Conservation (phyloP, 2,329 filamentous ascomycete genomes). For the Macrophomina tecta region DNA sequence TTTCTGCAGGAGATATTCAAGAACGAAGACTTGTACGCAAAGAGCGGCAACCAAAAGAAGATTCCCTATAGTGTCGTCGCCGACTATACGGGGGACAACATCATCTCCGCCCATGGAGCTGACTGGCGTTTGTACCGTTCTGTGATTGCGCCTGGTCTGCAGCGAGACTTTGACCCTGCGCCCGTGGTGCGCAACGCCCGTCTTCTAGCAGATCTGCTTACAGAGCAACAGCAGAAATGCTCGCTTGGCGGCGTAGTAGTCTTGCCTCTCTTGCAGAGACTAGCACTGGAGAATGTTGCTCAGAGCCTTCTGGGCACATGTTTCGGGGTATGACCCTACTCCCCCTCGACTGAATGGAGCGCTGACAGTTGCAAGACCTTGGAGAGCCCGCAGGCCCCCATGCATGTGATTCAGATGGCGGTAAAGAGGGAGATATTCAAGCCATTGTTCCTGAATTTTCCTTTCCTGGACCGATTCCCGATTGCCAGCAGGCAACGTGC, state of each 20-base stretch:
- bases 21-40: constrained; percentile 40
- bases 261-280: constrained; percentile 44
- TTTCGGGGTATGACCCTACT: constrained; percentile 6
- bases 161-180: constrained; percentile 33
- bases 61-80: constrained; percentile 41
- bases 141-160: constrained; percentile 41
- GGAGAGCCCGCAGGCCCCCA: constrained; percentile 11
- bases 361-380: constrained; percentile 6
- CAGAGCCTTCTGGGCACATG: constrained; percentile 38
- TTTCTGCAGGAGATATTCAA: constrained; percentile 50
- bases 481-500: constrained; percentile 30
- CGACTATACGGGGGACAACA: constrained; percentile 42
- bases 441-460: constrained; percentile 25
- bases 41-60: constrained; percentile 42
- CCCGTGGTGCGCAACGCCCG: constrained; percentile 36
- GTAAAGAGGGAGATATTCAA: constrained; percentile 24
- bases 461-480: constrained; percentile 27
- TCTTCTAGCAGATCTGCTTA: constrained; percentile 38
- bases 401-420: constrained; percentile 7
- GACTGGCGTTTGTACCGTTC: constrained; percentile 40
- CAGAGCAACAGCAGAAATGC: constrained; percentile 36
- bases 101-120: constrained; percentile 41
- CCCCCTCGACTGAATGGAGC: background rate
- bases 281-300: constrained; percentile 46
- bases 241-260: constrained; percentile 35